A percentile compares a stretch with the other conserved stretches of the same genome.
phyloP scores from a whole-genome alignment of 805 yeast species.

The Candida arabinofermentans region DNA sequence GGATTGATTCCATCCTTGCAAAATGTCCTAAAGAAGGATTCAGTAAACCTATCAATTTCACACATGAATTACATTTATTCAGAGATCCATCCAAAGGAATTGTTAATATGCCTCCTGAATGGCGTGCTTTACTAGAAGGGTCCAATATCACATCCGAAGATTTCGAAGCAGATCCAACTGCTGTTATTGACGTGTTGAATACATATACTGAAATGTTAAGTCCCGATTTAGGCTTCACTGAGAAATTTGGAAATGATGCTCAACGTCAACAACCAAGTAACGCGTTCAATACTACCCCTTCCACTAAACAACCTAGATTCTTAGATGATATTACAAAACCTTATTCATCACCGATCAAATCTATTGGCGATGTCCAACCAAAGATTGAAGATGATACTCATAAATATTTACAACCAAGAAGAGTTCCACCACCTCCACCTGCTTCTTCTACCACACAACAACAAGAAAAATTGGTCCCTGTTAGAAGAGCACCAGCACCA shows the following conservation, averaged over 20 bases:
- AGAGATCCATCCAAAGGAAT: constrained; percentile 73
- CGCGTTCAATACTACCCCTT: constrained; percentile 7
- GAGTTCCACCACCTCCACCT: constrained; percentile 34
- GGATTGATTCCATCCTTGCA: constrained; percentile 86
- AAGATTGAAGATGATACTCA: constrained; percentile 10
- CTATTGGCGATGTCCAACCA: background rate
- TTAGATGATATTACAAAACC: constrained; percentile 32
- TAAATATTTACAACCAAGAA: constrained; percentile 30
- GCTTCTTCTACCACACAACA: constrained; percentile 4
- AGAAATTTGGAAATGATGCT: constrained; percentile 9
- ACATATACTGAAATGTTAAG: constrained; percentile 44
- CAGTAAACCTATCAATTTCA: constrained; percentile 90
- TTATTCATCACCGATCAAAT: constrained; percentile 15
- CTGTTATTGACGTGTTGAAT: constrained; percentile 58
- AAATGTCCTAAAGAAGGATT: constrained; percentile 67
- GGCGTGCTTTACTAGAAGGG: constrained; percentile 53
- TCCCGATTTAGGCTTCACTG: constrained; percentile 34
- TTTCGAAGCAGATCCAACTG: constrained; percentile 60
- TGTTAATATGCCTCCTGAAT: constrained; percentile 45
- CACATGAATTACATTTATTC: constrained; percentile 89
- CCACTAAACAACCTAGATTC: constrained; percentile 9
- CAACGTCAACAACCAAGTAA: background rate
- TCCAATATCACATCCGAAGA: constrained; percentile 60
- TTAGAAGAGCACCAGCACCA: constrained; percentile 39
- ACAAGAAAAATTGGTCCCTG: constrained; percentile 29